Evolutionary conservation across 441 rosid genomes (phyloP), one percentile per base, ranked within the genome.

Genomic region (Euphorbia schlechtendalii): DNA sequence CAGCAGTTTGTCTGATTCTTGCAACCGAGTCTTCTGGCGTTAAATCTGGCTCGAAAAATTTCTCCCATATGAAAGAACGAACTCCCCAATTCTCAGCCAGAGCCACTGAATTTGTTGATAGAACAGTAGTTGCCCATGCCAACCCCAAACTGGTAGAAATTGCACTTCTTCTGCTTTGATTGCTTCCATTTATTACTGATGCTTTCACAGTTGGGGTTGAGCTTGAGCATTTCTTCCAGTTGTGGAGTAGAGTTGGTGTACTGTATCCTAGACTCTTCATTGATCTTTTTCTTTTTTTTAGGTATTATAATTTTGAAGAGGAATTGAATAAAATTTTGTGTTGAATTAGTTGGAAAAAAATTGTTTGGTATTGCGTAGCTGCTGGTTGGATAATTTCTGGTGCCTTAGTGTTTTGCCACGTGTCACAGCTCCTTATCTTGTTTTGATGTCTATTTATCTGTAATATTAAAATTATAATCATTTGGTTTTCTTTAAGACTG

Each of bases 1-100:
- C 87, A 15, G 92, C 95, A 27, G 98, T 93, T 72, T 93, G 96
- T 67, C 74, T 83, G 59, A 90, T 93, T 73, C 98, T 86, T 8
- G 83, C 91, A 27, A 70, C 97, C 11, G 98, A 80, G 4, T 90
- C 97, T 67, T 88, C 88, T n/a, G 97, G 87, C 0, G 97, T 88
- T 55, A 90, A 66, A 10, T 82, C 87, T 1, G 91, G 95, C 83
- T 71, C 67, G 40, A 93, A 93, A 66, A 77, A 93, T 43, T 75
- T 82, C 63, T 93, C 97, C 74, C 68, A 71, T 3, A 88, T 8
- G 59, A 86, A 88, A 8, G 97, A 93, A 45, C 83, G 86, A 0
- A 88, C 86, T 7, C 96, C 98, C 98, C 98, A 90, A 34, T 77
- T 86, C 84, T 89, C 79, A 13, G 92, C 96, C 38, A 74, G 43